Evolutionary conservation across 768 basidiomycete species (phyloP), one percentile per base, ranked within the genome.

Genomic region (Termitomyces sp.): DNA sequence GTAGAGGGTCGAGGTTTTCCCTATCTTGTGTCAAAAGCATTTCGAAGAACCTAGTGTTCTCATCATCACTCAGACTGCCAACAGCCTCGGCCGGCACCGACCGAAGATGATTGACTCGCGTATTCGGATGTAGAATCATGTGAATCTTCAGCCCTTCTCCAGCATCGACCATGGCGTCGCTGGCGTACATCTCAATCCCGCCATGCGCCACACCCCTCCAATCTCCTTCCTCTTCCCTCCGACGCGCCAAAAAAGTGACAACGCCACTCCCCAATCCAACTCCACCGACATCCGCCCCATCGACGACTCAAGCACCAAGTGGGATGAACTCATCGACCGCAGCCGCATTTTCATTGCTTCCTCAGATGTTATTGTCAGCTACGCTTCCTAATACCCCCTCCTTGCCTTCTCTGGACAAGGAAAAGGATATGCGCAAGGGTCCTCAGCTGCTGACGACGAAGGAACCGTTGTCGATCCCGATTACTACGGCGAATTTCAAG

Each of bases 401-500:
- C 57, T 31, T 25, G 56, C 48, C 58, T 18, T 36, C 43, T 2
- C 20, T 5, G 27, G 52, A 44, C 35, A 61, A 57, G 54, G 50
- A 69, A 48, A 60, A 64, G 44, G 54, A 58, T 52, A 62, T n/a
- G 22, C 33, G 66, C 12, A 38, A 23, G 35, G 50, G 69, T 54
- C 50, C 56, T 33, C 59, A 55, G 2, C 68, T 89, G 27, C 62
- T 89, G 13, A 83, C 81, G 16, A 80, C 80, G 1, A 73, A 75
- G 27, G 88, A 89, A 61, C 82, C 89, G 0, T 77, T 96, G 5
- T 91, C 89, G 1, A 72, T 96, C 3, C 88, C 85, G 0, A 84
- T 85, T 25, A 88, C 86, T 59, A 85, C 89, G 1, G 81, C 77
- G 59, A 92, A 94, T 65, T 94, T 94, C 64, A 80, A 86, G 58